These are phyloP conservation scores for Cudoniella acicularis DNA, from an alignment of 495 filamentous ascomycete species.

Conservation along the genomic window DNA sequence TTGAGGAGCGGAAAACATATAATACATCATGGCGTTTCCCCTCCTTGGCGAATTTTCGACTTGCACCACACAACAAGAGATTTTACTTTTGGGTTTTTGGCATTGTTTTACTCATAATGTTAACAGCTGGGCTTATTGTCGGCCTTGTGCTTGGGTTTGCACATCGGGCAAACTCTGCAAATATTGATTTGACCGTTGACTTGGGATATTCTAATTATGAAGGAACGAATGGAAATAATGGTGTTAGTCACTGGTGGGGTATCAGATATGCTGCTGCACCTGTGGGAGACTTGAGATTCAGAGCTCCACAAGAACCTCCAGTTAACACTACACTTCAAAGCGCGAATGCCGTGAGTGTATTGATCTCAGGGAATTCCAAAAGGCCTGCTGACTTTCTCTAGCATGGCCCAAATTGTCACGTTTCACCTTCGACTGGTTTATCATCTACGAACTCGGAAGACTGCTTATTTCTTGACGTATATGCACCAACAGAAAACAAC, in stretches of 20 bases:
- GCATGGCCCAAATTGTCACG: conserved; percentile 1
- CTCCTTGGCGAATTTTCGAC: neutral
- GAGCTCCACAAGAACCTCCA: conserved; percentile 33
- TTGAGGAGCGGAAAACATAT: too few relatives aligned
- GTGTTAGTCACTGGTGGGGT: conserved; percentile 32
- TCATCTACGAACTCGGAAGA: conserved; percentile 53
- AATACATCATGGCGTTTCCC: neutral
- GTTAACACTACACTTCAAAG: neutral
- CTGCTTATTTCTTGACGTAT: conserved; percentile 74
- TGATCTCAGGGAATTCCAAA: neutral
- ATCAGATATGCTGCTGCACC: conserved; percentile 59
- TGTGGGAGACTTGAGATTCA: conserved; percentile 46
- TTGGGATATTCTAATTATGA: conserved; percentile 41
- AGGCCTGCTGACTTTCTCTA: neutral
- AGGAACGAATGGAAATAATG: conserved; percentile 26
- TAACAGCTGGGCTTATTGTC: conserved; percentile 8
- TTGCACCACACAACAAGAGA: neutral
- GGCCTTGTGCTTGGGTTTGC: conserved; percentile 8
- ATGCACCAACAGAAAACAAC: conserved; percentile 45
- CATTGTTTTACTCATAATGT: conserved; percentile 10
- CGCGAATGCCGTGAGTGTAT: neutral
- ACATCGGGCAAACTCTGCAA: neutral
- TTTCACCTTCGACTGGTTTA: conserved; percentile 6
- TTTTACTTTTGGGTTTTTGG: neutral
- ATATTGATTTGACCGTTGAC: conserved; percentile 24